These are phyloP conservation scores for Perkinsus marinus DNA, from an alignment of 169 alveolate genomes.

Conservation along the genomic window DNA sequence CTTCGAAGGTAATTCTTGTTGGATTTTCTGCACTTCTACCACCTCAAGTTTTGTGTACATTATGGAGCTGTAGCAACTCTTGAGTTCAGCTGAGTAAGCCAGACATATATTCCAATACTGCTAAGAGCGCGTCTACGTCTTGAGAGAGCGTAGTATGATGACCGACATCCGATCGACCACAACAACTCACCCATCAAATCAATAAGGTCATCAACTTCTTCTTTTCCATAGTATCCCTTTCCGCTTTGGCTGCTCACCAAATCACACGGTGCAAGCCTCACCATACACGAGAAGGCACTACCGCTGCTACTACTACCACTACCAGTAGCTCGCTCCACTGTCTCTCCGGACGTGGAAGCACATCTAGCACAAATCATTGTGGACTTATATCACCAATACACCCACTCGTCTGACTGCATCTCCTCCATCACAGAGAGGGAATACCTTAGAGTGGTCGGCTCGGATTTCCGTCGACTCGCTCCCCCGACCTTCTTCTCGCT, in stretches of 20 bases:
- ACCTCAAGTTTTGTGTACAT: too few relatives aligned
- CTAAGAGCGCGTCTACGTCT: too few relatives aligned
- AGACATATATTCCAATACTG: too few relatives aligned
- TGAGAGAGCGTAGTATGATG: too few relatives aligned
- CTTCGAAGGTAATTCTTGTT: too few relatives aligned
- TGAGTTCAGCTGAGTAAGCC: too few relatives aligned
- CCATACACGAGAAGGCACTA: neutral
- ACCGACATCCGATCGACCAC: too few relatives aligned
- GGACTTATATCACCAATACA: too few relatives aligned
- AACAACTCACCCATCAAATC: neutral
- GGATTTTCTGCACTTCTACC: too few relatives aligned
- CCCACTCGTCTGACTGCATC: too few relatives aligned
- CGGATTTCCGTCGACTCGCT: neutral
- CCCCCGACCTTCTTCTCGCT: neutral
- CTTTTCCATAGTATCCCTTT: neutral
- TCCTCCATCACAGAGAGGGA: too few relatives aligned
- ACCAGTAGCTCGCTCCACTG: neutral
- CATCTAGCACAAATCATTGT: neutral
- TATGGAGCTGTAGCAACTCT: too few relatives aligned
- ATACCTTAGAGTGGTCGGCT: neutral
- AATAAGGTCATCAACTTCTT: neutral
- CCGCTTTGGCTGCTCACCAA: neutral
- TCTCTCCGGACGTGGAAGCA: neutral
- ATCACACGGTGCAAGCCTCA: neutral
- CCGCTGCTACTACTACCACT: neutral